Percentiles rank a stretch among this genome's conserved stretches.
Conservation (phyloP, 345 rosid species). For the Camelina laxa region DNA sequence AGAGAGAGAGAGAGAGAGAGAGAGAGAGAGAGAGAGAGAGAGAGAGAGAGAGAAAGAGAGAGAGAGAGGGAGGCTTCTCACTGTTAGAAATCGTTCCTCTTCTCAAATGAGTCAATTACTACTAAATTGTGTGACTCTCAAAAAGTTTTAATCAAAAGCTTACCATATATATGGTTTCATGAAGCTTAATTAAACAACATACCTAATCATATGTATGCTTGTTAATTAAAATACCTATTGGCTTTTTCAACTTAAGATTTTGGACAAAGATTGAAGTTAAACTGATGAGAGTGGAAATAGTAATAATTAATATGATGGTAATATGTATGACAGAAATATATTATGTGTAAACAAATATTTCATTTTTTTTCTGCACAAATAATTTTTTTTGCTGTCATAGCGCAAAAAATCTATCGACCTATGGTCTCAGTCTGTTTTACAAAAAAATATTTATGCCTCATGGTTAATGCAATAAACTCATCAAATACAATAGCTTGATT, state of each 20-base stretch:
- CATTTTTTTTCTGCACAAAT: no score
- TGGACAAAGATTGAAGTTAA: not conserved
- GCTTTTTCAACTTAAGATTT: slow-evolving; percentile 2
- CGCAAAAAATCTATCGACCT: not conserved
- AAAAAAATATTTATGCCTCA: not conserved
- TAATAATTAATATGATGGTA: not conserved
- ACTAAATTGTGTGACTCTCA: not conserved
- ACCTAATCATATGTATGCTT: not conserved
- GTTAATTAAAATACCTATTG: not conserved
- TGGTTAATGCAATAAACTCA: not conserved
- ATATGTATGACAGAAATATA: no score
- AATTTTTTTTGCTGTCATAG: not conserved
- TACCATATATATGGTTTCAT: slow-evolving; percentile 11
- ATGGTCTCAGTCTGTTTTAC: not conserved
- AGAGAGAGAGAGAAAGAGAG: no score
- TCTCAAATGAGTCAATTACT: slow-evolving; percentile 26
- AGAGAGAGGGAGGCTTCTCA: slow-evolving; percentile 24
- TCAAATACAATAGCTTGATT: not conserved
- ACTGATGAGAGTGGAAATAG: no score
- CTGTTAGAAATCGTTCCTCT: slow-evolving; percentile 15
- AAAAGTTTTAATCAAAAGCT: slow-evolving; percentile 5
- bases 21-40: slow-evolving; percentile 9
- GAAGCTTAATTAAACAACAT: not conserved
- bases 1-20: not conserved
- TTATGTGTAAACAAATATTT: no score